Base-by-base conservation (phyloP, 2,329 filamentous ascomycete species). In the Arthrobotrys pseudoclavata region DNA sequence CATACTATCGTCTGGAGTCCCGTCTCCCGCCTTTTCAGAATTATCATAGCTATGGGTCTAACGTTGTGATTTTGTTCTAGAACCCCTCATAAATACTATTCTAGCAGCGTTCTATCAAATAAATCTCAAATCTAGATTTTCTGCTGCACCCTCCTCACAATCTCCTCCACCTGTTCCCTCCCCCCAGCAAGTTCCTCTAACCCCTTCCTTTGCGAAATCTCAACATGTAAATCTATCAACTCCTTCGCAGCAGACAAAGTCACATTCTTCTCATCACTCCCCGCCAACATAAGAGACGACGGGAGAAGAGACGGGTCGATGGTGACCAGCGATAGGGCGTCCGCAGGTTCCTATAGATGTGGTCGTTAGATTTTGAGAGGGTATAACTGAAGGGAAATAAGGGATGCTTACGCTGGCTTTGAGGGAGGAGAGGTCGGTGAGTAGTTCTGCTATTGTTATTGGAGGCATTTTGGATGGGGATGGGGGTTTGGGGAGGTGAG, bases 381-480 rank as follows among this genome's bases (percentile, higher is more conserved):
- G 15, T 18, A 52, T 26, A 18, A 2, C 4, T 22, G n/a, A 45
- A 37, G 15, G 24, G 7, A 20, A n/a, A 24, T 29, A 31, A 26
- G 6, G 34, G 37, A 10, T 18, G 26, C 68, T 29, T 74, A 79
- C 75, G 31, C 63, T 64, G 22, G 75, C 75, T 53, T 74, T 79
- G 26, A 79, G 69, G n/a, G 75, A 74, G 12, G 69, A 74, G 26
- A 79, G 64, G 22, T 79, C 75, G 1, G 75, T 79, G 24, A 79
- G 68, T 13, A 79, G 69, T 20, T 79, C 75, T 61, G 69, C 75
- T 66, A 79, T 69, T 40, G 75, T 79, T 69, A 79, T 64, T 26
- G 75, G 74, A 15, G 74, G 74, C 74, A 77, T 77, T n/a, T 68
- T 47, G 45, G 15, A 1, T 31, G 13, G 42, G 34, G 29, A 71